Evolutionary conservation across 2,329 filamentous ascomycete species (phyloP), one percentile per base, ranked within the genome.

Genomic region (Colletotrichum sp.): DNA sequence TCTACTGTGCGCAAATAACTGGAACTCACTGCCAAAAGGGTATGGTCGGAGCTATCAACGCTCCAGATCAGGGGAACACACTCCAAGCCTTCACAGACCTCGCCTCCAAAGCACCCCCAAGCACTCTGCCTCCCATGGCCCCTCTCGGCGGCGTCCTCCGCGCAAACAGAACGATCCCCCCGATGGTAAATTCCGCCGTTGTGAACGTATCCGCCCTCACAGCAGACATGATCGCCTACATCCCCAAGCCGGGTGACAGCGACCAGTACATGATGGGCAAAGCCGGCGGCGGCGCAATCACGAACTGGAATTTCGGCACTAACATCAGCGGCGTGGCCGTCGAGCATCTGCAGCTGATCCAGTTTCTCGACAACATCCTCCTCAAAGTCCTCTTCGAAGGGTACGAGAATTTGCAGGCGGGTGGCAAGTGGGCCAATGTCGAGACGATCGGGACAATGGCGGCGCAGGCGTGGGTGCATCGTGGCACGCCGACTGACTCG

Each of bases 41-140:
- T 48, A 90, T 90, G 88, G 84, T 86, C 22, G 86, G 87, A 70
- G 84, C 86, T 55, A 86, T 90, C 77, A 90, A 90, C 78, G 83
- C 84, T n/a, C 78, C 81, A 1, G 36, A 75, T 0, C 73, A 78
- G 3, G 84, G 84, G 65, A 85, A 85, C 77, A 87, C 85, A 1
- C 82, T 86, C 71, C 79, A 81, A 4, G 84, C 82, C n/a, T 87
- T 84, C 79, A 77, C 79, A 8, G 77, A 77, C 8, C 80, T 83
- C 11, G 85, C 85, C 5, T 79, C 81, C 57, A 82, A 81, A 28
- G 83, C 83, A 3, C 79, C 81, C 0, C 77, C 80, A 0, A 84
- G 82, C 79, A 83, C 82, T 1, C 85, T 84, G 65, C 82, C 83
- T 1, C 78, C 82, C 0, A 68, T 79, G 8, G 83, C 83, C 1